These are phyloP conservation scores for Clavariopsis aquatica DNA, from an alignment of 495 filamentous ascomycete species.

Conservation along the genomic window DNA sequence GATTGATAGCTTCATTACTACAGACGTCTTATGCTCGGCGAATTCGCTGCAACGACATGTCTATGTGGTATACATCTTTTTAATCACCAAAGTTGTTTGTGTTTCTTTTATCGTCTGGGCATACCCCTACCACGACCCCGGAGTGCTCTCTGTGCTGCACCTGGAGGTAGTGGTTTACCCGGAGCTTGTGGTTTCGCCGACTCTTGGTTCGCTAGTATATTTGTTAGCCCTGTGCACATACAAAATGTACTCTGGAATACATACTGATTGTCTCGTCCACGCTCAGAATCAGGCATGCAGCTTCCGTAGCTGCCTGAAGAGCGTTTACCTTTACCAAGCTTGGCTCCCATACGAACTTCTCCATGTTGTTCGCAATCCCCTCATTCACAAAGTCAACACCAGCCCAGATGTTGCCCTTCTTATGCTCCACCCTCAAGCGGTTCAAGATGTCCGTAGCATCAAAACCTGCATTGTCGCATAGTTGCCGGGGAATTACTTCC, in stretches of 20 bases:
- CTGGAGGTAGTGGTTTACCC: slow-evolving; percentile 75
- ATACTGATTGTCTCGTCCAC: slow-evolving; percentile 95
- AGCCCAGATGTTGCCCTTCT: slow-evolving; percentile 86
- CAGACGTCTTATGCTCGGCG: slow-evolving; percentile 1
- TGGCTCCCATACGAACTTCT: slow-evolving; percentile 95
- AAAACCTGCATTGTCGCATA: slow-evolving; percentile 98
- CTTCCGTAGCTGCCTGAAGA: slow-evolving; percentile 93
- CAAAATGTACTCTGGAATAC: slow-evolving; percentile 34
- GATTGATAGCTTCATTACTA: slow-evolving; percentile 11
- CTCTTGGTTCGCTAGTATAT: slow-evolving; percentile 72
- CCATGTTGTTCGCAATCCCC: slow-evolving; percentile 88
- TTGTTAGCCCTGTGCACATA: slow-evolving; percentile 15
- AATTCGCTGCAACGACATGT: slow-evolving; percentile 6
- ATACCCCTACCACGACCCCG: slow-evolving; percentile 77
- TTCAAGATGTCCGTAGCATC: slow-evolving; percentile 98
- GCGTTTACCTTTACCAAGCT: slow-evolving; percentile 96
- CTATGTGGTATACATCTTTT: slow-evolving; percentile 26
- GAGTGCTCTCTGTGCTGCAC: slow-evolving; percentile 87
- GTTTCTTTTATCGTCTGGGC: slow-evolving; percentile 66
- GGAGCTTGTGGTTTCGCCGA: slow-evolving; percentile 78
- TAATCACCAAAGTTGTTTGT: neutral
- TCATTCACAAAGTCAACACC: slow-evolving; percentile 94
- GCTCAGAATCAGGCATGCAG: slow-evolving; percentile 88
- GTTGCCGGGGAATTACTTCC: slow-evolving; percentile 92
- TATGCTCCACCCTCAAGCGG: slow-evolving; percentile 88